Conservation (phyloP, 2,329 filamentous ascomycete genomes). For the Periconia sp. region DNA sequence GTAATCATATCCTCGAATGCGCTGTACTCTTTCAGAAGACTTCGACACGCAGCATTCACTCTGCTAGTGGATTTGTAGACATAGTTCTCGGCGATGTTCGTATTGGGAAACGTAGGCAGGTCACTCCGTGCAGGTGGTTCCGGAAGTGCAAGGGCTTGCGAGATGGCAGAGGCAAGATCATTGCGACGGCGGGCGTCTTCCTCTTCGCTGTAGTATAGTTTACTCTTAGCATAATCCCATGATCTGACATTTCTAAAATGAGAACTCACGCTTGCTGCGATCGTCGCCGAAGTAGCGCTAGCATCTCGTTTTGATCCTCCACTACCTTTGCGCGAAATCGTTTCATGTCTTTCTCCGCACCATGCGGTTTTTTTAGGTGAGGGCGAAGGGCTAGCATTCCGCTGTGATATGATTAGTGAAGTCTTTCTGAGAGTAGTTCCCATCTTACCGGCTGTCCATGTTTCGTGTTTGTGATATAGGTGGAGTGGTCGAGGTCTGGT, state of each 20-base stretch:
- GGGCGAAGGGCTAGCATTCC: conserved; percentile 24
- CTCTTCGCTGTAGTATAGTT: conserved; percentile 18
- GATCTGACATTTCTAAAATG: neutral
- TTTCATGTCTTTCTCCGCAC: conserved; percentile 27
- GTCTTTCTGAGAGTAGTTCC: no score
- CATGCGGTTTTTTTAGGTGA: conserved; percentile 25
- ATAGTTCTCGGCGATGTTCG: conserved; percentile 20
- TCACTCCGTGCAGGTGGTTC: conserved; percentile 3
- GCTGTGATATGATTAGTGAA: no score
- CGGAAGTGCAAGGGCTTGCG: conserved; percentile 22
- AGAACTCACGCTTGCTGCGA: conserved; percentile 26
- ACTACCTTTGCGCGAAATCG: conserved; percentile 26
- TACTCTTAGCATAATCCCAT: no score
- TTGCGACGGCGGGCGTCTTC: conserved; percentile 21
- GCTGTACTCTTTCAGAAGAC: conserved; percentile 31
- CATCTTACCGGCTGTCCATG: no score
- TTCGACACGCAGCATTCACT: conserved; percentile 22
- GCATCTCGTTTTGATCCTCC: conserved; percentile 21
- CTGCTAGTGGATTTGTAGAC: conserved; percentile 16
- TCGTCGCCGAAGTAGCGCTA: conserved; percentile 23
- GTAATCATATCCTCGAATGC: conserved; percentile 27
- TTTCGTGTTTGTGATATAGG: no score
- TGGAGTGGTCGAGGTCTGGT: no score
- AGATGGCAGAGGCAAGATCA: conserved; percentile 26
- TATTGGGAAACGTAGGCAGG: conserved; percentile 15